Evolutionary conservation across 169 alveolate species (phyloP).

Genomic region (Plasmodium gallinaceum): DNA sequence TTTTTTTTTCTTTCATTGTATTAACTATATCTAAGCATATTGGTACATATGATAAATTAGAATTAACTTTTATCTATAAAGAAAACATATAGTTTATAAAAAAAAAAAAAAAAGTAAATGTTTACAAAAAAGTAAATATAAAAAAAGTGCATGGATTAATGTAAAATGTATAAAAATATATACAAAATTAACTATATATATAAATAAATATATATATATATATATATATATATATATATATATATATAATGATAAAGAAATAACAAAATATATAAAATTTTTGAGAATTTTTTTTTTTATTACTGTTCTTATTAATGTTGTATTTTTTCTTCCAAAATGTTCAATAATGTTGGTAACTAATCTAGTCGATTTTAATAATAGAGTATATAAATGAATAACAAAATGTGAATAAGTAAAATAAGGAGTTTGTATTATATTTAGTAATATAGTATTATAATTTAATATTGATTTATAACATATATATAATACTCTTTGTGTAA

Average conservation of each 20-base stretch:
- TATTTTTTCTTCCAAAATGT: conserved; percentile 53
- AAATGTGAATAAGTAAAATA: conserved; percentile 41
- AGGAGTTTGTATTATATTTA: conserved; percentile 38
- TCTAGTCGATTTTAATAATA: conserved; percentile 38
- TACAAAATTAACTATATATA: neutral
- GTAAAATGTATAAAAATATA: neutral
- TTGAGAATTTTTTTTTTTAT: neutral
- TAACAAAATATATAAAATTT: neutral
- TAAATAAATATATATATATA: neutral
- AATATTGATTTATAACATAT: conserved; percentile 46
- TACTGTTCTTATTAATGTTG: conserved; percentile 68
- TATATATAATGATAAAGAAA: neutral
- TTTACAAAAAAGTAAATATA: neutral
- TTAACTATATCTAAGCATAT: conserved; percentile 67
- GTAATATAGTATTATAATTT: conserved; percentile 47
- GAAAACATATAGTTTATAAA: neutral
- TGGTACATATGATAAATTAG: conserved; percentile 42
- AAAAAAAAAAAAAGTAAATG: neutral
- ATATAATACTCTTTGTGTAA: conserved; percentile 65
- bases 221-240: neutral
- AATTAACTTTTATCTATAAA: conserved; percentile 12
- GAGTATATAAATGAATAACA: conserved; percentile 41
- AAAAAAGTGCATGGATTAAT: neutral
- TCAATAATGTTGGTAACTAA: conserved; percentile 62
- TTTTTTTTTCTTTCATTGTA: conserved; percentile 47